Evolutionary conservation across 163 green algal genomes (phyloP).

Genomic region (Coccomyxa subellipsoidea): DNA sequence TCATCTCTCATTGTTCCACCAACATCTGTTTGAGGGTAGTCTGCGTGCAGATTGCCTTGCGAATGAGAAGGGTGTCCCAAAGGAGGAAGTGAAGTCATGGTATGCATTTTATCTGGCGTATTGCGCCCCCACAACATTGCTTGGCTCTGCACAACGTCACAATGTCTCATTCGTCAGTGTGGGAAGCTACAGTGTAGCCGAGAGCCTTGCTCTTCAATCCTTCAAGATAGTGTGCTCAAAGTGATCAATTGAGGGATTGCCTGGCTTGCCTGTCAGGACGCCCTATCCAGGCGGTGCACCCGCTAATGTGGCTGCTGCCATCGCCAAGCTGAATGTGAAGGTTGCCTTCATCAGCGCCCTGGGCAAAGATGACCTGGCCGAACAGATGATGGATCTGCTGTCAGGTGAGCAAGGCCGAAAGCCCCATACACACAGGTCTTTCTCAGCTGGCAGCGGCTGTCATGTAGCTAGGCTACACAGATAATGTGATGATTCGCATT

Average conservation of each 20-base stretch:
- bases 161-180: too few species aligned
- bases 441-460: too few species aligned
- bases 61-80: constrained; percentile 69
- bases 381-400: constrained; percentile 69
- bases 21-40: background rate
- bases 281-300: constrained; percentile 80
- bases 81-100: constrained; percentile 76
- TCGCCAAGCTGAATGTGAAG: constrained; percentile 58
- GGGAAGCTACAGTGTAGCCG: too few species aligned
- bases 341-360: constrained; percentile 69
- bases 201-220: too few species aligned
- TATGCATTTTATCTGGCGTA: constrained; percentile 17
- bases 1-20: background rate
- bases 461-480: too few species aligned
- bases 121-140: too few species aligned
- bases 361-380: constrained; percentile 69
- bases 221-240: too few species aligned
- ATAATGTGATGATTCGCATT: too few species aligned
- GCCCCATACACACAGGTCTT: too few species aligned
- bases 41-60: constrained; percentile 74
- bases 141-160: too few species aligned
- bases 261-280: constrained; percentile 52
- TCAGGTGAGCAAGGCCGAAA: constrained; percentile 40
- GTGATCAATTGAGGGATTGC: too few species aligned
- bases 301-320: constrained; percentile 77